Percentiles rank a stretch among this genome's conserved stretches.
Evolutionary conservation across 140 eudicot species (phyloP).

Genomic region (Senecio squalidus): DNA sequence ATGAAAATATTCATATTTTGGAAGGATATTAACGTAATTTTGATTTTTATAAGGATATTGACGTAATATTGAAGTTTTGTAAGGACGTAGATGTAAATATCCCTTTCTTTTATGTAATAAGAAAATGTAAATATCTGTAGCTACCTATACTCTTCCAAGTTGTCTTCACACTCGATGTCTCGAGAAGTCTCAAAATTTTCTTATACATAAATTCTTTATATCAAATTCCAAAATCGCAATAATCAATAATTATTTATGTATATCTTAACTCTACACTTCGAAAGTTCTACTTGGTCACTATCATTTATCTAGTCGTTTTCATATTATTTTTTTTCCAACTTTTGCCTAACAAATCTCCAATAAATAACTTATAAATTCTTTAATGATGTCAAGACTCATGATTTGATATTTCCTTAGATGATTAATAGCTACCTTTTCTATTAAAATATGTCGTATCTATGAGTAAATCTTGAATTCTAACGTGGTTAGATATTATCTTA

Average conservation of each 20-base stretch:
- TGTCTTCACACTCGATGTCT: too few species aligned
- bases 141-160: too few species aligned
- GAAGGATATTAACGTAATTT: too few species aligned
- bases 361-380: slow-evolving; percentile 6
- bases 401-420: slow-evolving; percentile 1
- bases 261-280: too few species aligned
- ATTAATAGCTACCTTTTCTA: background rate
- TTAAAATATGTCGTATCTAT: background rate
- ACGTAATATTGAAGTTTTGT: too few species aligned
- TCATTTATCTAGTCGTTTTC: slow-evolving; percentile 4
- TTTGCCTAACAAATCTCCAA: slow-evolving; percentile 8
- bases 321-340: background rate
- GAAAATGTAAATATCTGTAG: too few species aligned
- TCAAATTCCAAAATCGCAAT: background rate
- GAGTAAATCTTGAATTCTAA: background rate
- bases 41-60: too few species aligned
- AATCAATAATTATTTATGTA: background rate
- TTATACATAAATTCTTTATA: background rate
- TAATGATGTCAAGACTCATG: background rate
- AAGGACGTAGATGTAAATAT: too few species aligned
- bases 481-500: background rate
- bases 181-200: too few species aligned
- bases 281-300: slow-evolving; percentile 5
- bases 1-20: too few species aligned
- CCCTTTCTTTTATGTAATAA: too few species aligned